These are phyloP conservation scores for Rehmannia glutinosa DNA, from an alignment of 257 asterid genomes.

Conservation along the genomic window DNA sequence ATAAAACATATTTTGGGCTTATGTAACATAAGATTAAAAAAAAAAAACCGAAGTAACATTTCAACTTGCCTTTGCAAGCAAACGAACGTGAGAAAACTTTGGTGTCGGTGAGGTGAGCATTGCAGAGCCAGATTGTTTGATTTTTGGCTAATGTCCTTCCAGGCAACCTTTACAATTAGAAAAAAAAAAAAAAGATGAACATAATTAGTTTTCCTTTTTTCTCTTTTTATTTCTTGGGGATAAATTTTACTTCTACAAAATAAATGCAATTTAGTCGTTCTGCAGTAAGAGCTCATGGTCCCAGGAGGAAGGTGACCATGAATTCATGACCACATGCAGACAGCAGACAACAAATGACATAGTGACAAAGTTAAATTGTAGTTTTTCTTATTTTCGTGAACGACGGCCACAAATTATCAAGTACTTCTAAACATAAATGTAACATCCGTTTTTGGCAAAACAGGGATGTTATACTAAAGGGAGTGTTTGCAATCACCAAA, in stretches of 20 bases:
- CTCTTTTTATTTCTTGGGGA: not conserved
- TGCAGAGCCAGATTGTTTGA: slow-evolving; percentile 64
- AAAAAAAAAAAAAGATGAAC: not conserved
- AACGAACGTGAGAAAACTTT: slow-evolving; percentile 66
- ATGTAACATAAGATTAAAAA: too few relatives aligned
- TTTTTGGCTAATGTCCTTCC: slow-evolving; percentile 61
- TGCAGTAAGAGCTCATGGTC: too few relatives aligned
- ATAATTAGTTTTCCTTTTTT: slow-evolving; percentile 29
- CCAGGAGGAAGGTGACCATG: not conserved
- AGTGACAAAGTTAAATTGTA: not conserved
- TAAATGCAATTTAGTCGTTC: slow-evolving; percentile 28
- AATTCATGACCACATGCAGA: slow-evolving; percentile 2
- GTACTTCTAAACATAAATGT: not conserved
- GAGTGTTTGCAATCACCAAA: too few relatives aligned
- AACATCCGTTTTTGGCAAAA: not conserved
- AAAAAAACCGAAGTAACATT: not conserved
- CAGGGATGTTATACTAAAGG: too few relatives aligned
- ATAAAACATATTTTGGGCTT: not conserved
- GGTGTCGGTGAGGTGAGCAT: slow-evolving; percentile 81
- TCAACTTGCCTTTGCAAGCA: slow-evolving; percentile 87
- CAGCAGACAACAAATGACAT: not conserved
- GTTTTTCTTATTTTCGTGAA: not conserved
- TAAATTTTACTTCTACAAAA: not conserved
- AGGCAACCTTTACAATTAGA: slow-evolving; percentile 53
- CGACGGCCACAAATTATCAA: not conserved